Conservation (phyloP, 495 filamentous ascomycete species). For the Podospora didyma region DNA sequence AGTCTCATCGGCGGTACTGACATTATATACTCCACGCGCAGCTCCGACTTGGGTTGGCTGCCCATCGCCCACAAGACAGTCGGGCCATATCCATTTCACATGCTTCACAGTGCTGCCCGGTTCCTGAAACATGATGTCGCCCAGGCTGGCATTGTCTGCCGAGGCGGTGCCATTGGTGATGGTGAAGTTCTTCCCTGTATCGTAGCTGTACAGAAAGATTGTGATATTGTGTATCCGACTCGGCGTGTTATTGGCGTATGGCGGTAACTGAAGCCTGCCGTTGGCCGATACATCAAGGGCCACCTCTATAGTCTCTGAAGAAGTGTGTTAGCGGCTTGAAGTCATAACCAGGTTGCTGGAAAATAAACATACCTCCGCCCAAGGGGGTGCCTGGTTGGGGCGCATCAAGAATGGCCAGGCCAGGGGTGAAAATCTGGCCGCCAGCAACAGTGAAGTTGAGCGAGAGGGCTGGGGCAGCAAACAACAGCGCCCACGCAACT, state of each 20-base stretch:
- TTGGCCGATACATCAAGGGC: slow-evolving; percentile 63
- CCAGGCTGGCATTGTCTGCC: slow-evolving; percentile 52
- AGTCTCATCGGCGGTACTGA: slow-evolving; percentile 24
- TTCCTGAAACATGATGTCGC: slow-evolving; percentile 58
- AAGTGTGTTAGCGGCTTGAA: neutral
- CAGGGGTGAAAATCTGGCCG: slow-evolving; percentile 62
- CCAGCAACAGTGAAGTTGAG: slow-evolving; percentile 49
- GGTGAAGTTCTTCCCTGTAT: slow-evolving; percentile 60
- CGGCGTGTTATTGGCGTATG: slow-evolving; percentile 42
- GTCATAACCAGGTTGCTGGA: neutral
- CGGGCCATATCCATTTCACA: slow-evolving; percentile 64
- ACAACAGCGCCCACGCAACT: slow-evolving; percentile 6
- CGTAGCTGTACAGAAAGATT: slow-evolving; percentile 61
- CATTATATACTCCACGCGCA: slow-evolving; percentile 47
- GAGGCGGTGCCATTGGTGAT: slow-evolving; percentile 60
- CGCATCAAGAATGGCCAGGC: slow-evolving; percentile 58
- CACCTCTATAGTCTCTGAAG: slow-evolving; percentile 56
- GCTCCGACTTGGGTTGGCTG: slow-evolving; percentile 27
- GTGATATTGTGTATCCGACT: slow-evolving; percentile 59
- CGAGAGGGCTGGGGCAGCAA: slow-evolving; percentile 21
- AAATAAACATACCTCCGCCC: slow-evolving; percentile 51
- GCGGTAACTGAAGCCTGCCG: slow-evolving; percentile 57
- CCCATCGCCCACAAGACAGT: slow-evolving; percentile 59
- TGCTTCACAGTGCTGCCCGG: slow-evolving; percentile 64
- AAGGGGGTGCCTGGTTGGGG: slow-evolving; percentile 65